Base-by-base conservation (phyloP, 371 early-diverging fungal genomes). In the Umbelopsis sp. region DNA sequence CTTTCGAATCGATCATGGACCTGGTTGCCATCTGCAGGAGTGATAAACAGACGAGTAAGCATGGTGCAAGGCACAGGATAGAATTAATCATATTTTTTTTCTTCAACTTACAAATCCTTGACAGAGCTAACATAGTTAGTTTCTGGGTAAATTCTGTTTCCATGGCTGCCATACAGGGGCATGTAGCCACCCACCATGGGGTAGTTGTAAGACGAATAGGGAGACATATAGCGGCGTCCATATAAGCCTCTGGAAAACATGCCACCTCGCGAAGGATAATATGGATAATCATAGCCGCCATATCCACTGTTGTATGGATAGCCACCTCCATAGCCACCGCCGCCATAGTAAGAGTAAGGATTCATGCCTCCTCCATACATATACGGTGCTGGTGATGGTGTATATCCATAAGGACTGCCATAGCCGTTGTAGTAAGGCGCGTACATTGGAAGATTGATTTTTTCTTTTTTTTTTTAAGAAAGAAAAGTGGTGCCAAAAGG, bases 111-210 rank as follows among this genome's bases (percentile, higher is more conserved):
- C 57, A 57, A 57, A 57, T 57, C 57, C 35, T 57, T 57, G 35
- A 57, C 57, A 57, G 57, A 57, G 35, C 57, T 57, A 18, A 57
- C 57, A 18, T 32, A 57, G 57, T 57, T 57, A 16, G 57, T 57
- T 29, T 57, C 57, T 35, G 57, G 57, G 57, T 57, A 57, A 35
- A 57, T 57, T 57, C 57, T 29, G 35, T 57, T 57, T 3, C 57
- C 57, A 29, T 57, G 57, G 57, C 57, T 57, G 29, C 57, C 57
- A 32, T 57, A 57, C 57, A 57, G 18, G 57, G 57, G 57, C 35
- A 57, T 35, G 35, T 57, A 57, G 35, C 57, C 57, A 57, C 57
- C 57, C 35, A 57, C 57, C 57, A 57, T 57, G n/a, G 57, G 57
- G 18, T 57, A 57, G 57, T 29, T 35, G 18, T 57, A 57, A 18